These are phyloP conservation scores for Kazachstania sp. DNA, from an alignment of 1,139 yeast species.

Conservation along the genomic window DNA sequence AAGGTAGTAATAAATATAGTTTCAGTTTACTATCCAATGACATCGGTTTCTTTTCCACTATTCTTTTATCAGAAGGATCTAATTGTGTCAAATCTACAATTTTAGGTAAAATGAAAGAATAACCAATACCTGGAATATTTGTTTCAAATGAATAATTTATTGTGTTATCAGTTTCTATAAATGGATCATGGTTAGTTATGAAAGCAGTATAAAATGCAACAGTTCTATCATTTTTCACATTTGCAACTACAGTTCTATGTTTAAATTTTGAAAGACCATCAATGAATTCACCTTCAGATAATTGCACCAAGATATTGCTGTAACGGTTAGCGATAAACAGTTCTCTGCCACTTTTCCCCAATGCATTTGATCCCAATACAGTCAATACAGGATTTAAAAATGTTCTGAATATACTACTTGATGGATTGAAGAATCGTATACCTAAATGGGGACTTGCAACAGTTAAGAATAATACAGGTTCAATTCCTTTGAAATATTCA, in stretches of 20 bases:
- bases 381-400: conserved; percentile 29
- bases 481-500: conserved; percentile 51
- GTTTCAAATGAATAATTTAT: conserved; percentile 27
- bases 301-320: conserved; percentile 38
- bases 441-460: conserved; percentile 94
- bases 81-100: conserved; percentile 46
- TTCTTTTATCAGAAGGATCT: conserved; percentile 11
- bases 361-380: conserved; percentile 48
- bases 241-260: conserved; percentile 55
- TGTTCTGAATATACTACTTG: conserved; percentile 20
- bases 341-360: conserved; percentile 72
- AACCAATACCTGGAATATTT: conserved; percentile 23
- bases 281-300: conserved; percentile 46
- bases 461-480: conserved; percentile 63
- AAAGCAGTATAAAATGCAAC: conserved; percentile 50
- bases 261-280: conserved; percentile 52
- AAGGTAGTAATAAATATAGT: conserved; percentile 9
- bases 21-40: conserved; percentile 3
- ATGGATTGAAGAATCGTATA: conserved; percentile 38
- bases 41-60: neutral
- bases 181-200: conserved; percentile 42
- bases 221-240: conserved; percentile 64
- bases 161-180: conserved; percentile 31
- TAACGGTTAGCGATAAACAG: conserved; percentile 46
- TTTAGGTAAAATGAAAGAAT: conserved; percentile 35